Base-by-base conservation (phyloP, 768 basidiomycete genomes). In the Botryobasidium botryosum region DNA sequence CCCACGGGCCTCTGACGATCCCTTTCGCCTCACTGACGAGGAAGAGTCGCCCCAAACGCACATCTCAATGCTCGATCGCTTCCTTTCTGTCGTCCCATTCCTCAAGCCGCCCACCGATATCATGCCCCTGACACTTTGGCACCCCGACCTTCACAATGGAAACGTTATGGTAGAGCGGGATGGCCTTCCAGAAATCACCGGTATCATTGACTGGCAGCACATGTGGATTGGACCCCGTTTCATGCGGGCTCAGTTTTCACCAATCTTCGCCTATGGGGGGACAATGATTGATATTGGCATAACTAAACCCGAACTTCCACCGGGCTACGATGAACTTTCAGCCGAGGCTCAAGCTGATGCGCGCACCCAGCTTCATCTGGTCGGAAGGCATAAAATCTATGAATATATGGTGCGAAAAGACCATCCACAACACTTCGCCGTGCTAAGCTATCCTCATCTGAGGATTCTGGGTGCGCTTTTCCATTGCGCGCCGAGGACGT, bases 151-250 rank as follows among this genome's bases (percentile, higher is more conserved):
- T 10, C 25, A 46, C 41, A 35, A 31, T 15, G 24, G 46, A 12
- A 53, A 54, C 25, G 43, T 54, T 17, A 23, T 54, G 20, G 45
- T 54, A 41, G 36, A 52, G 8, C 18, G 17, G 52, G 18, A 31
- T 31, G 17, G 52, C 43, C 3, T 40, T 51, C 35, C n/a, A 51
- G 52, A 35, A 52, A 53, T 41, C n/a, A n/a, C n/a, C n/a, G n/a
- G n/a, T n/a, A n/a, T n/a, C n/a, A n/a, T n/a, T n/a, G n/a, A n/a
- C n/a, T 54, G 53, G 53, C 52, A 53, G 43, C 26, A 41, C 6
- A 37, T 43, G 15, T 4, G 23, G 24, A 38, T 49, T 21, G n/a
- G 6, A 6, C 36, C 36, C 8, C 36, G 17, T n/a, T 8, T 37
- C 36, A 8, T 37, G 6, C 36, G 23, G 23, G 36, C 36, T 8